Base-by-base conservation (phyloP, 1,284 basidiomycete genomes). In the Sanghuangporus weigelae region DNA sequence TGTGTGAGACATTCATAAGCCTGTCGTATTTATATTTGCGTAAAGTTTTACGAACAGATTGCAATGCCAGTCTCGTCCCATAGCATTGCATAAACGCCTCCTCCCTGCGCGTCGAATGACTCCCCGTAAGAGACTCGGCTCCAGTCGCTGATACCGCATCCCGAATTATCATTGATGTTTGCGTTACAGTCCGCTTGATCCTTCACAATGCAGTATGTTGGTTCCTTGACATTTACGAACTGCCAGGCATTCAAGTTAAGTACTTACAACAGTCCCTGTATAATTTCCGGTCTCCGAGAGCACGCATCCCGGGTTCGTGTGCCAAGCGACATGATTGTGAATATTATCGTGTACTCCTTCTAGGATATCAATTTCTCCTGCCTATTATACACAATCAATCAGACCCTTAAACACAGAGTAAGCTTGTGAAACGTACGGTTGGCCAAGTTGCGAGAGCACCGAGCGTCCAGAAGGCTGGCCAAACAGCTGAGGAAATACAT, bases 331-430 rank as follows among this genome's bases (percentile, higher is more conserved):
- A 73, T 91, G 89, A 69, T 92, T 92, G 68, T 89, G 85, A 69
- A 85, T 77, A 69, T 89, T 89, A 66, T 87, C 85, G 69, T 91
- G 87, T 4, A 91, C 88, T 7, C 89, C 87, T 75, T 92, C 89
- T 21, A 92, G 81, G 59, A 93, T 87, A 73, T 93, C 91, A 44
- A 93, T 90, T 75, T 93, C 90, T 6, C 90, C 90, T 6, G 77
- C 76, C 85, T 89, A 42, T 48, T 26, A 19, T 48, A 56, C 63
- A 63, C 11, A 44, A 26, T 36, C 40, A 14, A 11, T 53, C 42
- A 38, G 40, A 21, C 51, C 26, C 39, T 31, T 6, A 23, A 7
- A 36, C 65, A 14, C 39, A 57, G 60, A 51, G 48, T 26, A 48
- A 31, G 19, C 21, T 49, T 49, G 10, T 36, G 6, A 31, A 21